A percentile compares a stretch with the other conserved stretches of the same genome.
These are phyloP conservation scores for Urochloa ruziziensis DNA, from an alignment of 176 grass and related monocot species.

Conservation along the genomic window DNA sequence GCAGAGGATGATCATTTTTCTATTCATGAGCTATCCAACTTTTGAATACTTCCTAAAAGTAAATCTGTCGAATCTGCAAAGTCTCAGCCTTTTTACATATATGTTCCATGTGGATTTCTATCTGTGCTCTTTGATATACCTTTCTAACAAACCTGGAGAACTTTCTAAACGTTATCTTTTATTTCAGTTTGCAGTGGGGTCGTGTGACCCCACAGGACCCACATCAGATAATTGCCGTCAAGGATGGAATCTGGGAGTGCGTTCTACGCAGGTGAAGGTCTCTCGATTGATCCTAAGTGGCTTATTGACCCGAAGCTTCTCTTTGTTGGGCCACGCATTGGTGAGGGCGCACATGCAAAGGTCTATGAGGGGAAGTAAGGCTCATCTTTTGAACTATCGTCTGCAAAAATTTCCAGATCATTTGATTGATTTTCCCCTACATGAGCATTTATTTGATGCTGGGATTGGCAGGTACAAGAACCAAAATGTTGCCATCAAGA, in stretches of 20 bases:
- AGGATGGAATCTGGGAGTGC: slow-evolving; percentile 66
- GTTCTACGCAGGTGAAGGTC: slow-evolving; percentile 52
- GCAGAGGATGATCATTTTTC: too few species aligned
- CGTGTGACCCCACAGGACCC: not conserved
- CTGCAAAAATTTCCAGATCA: slow-evolving; percentile 18
- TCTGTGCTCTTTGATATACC: not conserved
- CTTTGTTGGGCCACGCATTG: slow-evolving; percentile 84
- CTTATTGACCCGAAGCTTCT: slow-evolving; percentile 90
- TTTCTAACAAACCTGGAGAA: slow-evolving; percentile 13
- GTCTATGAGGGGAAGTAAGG: slow-evolving; percentile 98
- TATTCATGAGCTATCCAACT: not conserved
- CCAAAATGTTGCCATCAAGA: slow-evolving; percentile 94
- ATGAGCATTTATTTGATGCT: slow-evolving; percentile 25
- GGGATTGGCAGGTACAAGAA: slow-evolving; percentile 78
- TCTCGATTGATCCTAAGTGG: slow-evolving; percentile 83
- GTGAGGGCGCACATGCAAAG: slow-evolving; percentile 87
- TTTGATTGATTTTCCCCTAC: slow-evolving; percentile 30
- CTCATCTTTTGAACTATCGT: not conserved
- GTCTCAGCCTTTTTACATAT: not conserved
- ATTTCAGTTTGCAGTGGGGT: slow-evolving; percentile 41
- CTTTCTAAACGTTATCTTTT: slow-evolving; percentile 29
- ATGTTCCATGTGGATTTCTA: not conserved
- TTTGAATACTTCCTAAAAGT: slow-evolving; percentile 25
- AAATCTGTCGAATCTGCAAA: not conserved
- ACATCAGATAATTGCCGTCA: slow-evolving; percentile 13